Base-by-base conservation (phyloP, 2,329 filamentous ascomycete species). In the Monosporascus sp. region DNA sequence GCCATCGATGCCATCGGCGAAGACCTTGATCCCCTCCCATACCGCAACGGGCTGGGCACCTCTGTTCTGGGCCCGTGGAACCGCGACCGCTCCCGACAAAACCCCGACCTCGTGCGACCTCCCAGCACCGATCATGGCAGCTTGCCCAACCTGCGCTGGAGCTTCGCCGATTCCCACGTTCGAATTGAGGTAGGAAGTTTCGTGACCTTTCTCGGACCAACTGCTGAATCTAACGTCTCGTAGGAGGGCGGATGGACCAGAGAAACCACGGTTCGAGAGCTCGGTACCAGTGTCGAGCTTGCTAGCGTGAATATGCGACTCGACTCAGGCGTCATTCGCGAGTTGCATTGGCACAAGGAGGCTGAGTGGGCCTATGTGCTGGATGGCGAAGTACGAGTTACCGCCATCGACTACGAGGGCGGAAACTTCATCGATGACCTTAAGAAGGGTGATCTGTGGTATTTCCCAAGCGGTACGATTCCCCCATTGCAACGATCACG, bases 301-400 rank as follows among this genome's bases (percentile, higher is more conserved):
- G 88, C 88, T 2, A 84, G 85, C 41, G 88, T 91, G 52, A 90
- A 91, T 67, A 91, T 91, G 88, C 81, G 87, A 11, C 81, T 91
- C 3, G 87, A 86, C 40, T 73, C 82, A 58, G 86, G 87, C 37
- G 87, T 86, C 34, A 89, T 89, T 61, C 85, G 88, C 27, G 88
- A 91, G 67, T 76, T 91, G 8, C 88, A 91, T 66, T 91, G 88
- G 88, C 88, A 91, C 74, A 89, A 88, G 61, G 85, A 90, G 67
- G 87, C 86, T 38, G 88, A 91, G 65, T 91, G 88, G 87, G 86
- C 85, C 0, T 90, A 87, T 57, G 84, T 91, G 3, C 79, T 91
- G 0, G 82, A 86, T 53, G 88, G 88, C 49, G 77, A 80, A 54
- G 86, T 88, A 20, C 83, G 88, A 51, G 81, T 91, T 49, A 90